Percentiles rank a stretch among this genome's conserved stretches.
Evolutionary conservation across 176 grass and related monocot species (phyloP).

Genomic region (Oropetium thomaeum): DNA sequence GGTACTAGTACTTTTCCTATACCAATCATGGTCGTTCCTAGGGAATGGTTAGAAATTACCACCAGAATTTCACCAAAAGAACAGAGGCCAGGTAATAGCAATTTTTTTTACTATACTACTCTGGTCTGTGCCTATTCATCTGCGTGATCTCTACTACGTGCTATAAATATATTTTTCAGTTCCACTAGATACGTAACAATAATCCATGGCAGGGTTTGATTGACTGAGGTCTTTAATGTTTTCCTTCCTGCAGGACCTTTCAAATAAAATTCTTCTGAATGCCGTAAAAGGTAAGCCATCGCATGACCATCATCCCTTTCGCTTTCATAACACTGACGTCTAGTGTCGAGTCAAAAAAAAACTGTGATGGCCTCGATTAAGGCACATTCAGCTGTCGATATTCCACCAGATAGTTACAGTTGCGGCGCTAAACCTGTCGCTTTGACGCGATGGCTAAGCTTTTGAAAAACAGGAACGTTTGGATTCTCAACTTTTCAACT

Average conservation of each 20-base stretch:
- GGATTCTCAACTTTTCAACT: too few relatives aligned
- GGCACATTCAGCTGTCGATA: background rate
- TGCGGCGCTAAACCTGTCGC: background rate
- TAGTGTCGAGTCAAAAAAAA: slow-evolving; percentile 11
- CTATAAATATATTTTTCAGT: background rate
- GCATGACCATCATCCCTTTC: slow-evolving; percentile 9
- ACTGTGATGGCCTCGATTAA: background rate
- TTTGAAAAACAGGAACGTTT: too few relatives aligned
- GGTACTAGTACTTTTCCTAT: slow-evolving; percentile 1
- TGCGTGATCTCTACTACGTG: background rate
- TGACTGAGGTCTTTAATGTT: slow-evolving; percentile 51
- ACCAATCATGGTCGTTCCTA: slow-evolving; percentile 30
- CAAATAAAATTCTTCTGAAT: slow-evolving; percentile 79
- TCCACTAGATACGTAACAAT: background rate
- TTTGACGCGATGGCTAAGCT: background rate
- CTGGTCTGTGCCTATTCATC: background rate
- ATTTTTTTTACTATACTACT: background rate
- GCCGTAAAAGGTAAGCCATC: slow-evolving; percentile 76
- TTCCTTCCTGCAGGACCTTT: slow-evolving; percentile 78
- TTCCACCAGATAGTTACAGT: background rate
- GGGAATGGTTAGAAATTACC: slow-evolving; percentile 3
- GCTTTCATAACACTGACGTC: slow-evolving; percentile 14
- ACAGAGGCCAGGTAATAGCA: background rate
- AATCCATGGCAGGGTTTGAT: slow-evolving; percentile 28
- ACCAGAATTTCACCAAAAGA: slow-evolving; percentile 9